phyloP scores from a whole-genome alignment of 306 rosid species.

The Trifolium fragiferum region DNA sequence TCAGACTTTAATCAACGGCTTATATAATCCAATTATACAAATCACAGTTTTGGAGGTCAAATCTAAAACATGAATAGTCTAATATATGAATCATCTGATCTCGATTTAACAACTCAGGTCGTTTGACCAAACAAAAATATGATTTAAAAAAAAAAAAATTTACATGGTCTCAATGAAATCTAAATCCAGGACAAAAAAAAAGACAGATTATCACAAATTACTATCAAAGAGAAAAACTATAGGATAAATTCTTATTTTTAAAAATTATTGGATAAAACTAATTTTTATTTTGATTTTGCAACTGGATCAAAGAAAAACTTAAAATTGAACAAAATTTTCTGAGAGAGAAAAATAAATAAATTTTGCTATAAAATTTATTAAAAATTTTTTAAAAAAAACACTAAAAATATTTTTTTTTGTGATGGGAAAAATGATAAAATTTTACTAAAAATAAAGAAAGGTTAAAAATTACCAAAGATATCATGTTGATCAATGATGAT shows the following conservation, averaged over 20 bases:
- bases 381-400: neutral
- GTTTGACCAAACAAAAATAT: neutral
- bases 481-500: slow-evolving; percentile 58
- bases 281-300: neutral
- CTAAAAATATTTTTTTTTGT: neutral
- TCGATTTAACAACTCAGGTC: neutral
- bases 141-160: too few relatives aligned
- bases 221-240: neutral
- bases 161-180: neutral
- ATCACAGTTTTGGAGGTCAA: neutral
- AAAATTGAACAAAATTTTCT: neutral
- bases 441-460: slow-evolving; percentile 3
- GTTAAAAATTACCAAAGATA: slow-evolving; percentile 51
- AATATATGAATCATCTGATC: neutral
- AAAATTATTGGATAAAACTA: neutral
- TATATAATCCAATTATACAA: neutral
- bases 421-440: neutral
- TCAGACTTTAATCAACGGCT: neutral
- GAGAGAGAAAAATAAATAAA: neutral
- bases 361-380: neutral
- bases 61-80: too few relatives aligned
- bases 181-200: neutral
- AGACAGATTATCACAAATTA: neutral
- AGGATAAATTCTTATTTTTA: neutral
- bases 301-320: neutral